Evolutionary conservation across 2,329 filamentous ascomycete species (phyloP), one percentile per base, ranked within the genome.

Genomic region (Aspergillus pseudonomiae): DNA sequence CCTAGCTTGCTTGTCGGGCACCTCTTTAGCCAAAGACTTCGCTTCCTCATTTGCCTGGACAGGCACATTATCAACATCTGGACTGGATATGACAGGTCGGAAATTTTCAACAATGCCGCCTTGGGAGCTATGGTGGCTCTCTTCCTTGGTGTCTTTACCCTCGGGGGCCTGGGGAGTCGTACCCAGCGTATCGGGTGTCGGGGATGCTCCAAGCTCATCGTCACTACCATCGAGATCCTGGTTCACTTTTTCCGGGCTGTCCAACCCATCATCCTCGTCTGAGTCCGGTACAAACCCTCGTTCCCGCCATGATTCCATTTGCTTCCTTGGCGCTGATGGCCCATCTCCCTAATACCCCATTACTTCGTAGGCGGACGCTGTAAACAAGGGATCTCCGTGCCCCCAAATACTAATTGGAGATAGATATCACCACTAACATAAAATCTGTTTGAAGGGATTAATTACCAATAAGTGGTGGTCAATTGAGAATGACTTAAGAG

Each of bases 241-340:
- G 28, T 56, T 66, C 50, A 62, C 60, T 14, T 66, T 65, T 24
- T 72, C 69, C 62, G 78, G 73, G 54, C 72, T 77, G 32, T 80
- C 79, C 53, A 78, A 73, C 56, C 77, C 77, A 55, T 79, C 79
- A 55, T 80, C 80, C 24, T 81, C 79, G 64, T 84, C 82, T 50
- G 82, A 84, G 72, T 84, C 82, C 65, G 81, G 80, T 65, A 84
- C 82, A 77, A 79, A 84, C 59, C 82, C 82, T 75, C 79, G 78
- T 73, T 80, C 76, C 72, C 79, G 79, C 82, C 82, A 84, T 78
- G 76, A 75, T 77, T 80, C 78, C 78, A 80, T 80, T 78, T 74
- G 74, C 71, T 68, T 70, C 63, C 67, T 71, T 63, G 72, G 70
- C 67, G 71, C 67, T 67, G 66, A 70, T 73, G 62, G 68, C 73